Conservation (phyloP, 371 early-diverging fungal genomes). For the Mortierella sp. region DNA sequence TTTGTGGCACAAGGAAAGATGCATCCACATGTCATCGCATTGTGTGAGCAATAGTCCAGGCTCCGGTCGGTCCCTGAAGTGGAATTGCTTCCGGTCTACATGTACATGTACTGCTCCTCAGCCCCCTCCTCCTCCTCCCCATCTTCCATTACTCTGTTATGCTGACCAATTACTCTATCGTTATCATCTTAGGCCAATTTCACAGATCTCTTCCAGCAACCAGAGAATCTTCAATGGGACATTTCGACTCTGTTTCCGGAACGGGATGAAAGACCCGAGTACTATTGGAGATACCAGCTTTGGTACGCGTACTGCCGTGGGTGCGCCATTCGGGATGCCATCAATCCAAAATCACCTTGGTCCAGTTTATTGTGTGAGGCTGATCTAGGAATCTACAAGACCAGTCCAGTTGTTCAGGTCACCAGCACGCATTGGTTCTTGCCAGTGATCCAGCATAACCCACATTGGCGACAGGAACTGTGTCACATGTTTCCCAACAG, state of each 20-base stretch:
- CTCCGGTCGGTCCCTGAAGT: too few relatives aligned
- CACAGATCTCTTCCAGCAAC: constrained; percentile 38
- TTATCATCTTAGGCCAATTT: constrained; percentile 35
- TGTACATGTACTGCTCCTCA: too few relatives aligned
- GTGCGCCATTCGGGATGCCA: constrained; percentile 37
- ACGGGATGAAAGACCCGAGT: constrained; percentile 13
- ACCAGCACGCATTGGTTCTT: constrained; percentile 45
- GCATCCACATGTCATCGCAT: too few relatives aligned
- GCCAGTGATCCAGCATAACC: constrained; percentile 49
- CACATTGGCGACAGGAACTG: constrained; percentile 24
- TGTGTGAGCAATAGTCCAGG: too few relatives aligned
- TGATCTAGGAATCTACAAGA: constrained; percentile 21
- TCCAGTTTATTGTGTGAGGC: constrained; percentile 25
- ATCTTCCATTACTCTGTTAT: too few relatives aligned
- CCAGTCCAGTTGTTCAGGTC: constrained; percentile 23
- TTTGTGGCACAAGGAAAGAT: too few relatives aligned
- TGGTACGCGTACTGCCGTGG: constrained; percentile 53
- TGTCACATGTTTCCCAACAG: constrained; percentile 46
- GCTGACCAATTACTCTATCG: too few relatives aligned
- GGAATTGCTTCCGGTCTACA: too few relatives aligned
- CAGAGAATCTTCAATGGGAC: constrained; percentile 32
- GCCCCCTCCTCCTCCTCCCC: too few relatives aligned
- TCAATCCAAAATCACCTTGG: constrained; percentile 36
- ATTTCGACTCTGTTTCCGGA: constrained; percentile 23
- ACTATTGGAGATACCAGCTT: constrained; percentile 28